Evolutionary conservation across 805 yeast species (phyloP).

Genomic region (Hanseniaspora singularis): DNA sequence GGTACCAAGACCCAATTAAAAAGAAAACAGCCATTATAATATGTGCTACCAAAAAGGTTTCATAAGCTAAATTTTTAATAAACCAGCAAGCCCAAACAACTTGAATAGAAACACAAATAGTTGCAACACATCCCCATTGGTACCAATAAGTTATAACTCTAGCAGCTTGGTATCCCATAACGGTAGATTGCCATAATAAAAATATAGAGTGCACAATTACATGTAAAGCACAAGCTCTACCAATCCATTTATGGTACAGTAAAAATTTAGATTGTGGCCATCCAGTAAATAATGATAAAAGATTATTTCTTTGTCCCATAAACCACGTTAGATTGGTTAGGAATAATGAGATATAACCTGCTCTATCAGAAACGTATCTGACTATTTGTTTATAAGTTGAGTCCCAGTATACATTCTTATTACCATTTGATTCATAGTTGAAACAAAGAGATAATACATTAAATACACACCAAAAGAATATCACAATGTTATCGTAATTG

Average conservation of each 20-base stretch:
- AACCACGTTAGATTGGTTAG: constrained; percentile 44
- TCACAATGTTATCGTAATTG: constrained; percentile 23
- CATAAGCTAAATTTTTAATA: constrained; percentile 39
- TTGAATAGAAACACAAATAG: constrained; percentile 32
- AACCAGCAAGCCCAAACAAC: constrained; percentile 37
- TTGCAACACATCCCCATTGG: constrained; percentile 28
- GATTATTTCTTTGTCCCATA: constrained; percentile 62
- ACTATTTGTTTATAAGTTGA: constrained; percentile 18
- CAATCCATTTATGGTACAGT: constrained; percentile 53
- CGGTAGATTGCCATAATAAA: constrained; percentile 37
- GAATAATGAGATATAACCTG: constrained; percentile 38
- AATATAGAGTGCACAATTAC: constrained; percentile 44
- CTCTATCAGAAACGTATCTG: constrained; percentile 38
- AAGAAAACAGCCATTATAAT: constrained; percentile 36
- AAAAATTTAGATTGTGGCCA: constrained; percentile 52
- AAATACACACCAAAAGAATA: constrained; percentile 19
- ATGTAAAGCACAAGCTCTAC: constrained; percentile 38
- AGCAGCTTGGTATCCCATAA: constrained; percentile 33
- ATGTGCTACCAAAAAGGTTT: constrained; percentile 34
- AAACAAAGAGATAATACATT: constrained; percentile 16
- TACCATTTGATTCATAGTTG: constrained; percentile 12
- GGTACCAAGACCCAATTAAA: constrained; percentile 39
- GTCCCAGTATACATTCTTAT: constrained; percentile 16
- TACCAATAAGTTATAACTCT: constrained; percentile 33
- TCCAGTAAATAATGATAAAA: constrained; percentile 50